Conservation (phyloP, 169 alveolate species). For the Plasmodium adleri region DNA sequence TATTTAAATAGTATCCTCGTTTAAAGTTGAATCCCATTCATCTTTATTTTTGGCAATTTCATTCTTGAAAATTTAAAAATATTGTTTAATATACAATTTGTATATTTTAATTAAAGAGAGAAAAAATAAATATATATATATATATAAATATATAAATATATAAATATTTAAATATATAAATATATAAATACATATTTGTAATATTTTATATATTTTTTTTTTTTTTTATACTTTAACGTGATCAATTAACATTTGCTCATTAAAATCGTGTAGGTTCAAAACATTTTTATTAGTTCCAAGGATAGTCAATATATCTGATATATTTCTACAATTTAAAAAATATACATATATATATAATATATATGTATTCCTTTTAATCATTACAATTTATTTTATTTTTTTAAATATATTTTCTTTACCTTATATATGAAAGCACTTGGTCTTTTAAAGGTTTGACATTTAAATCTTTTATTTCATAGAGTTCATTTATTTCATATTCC, state of each 20-base stretch:
- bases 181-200: too few relatives aligned
- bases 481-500: conserved; percentile 7
- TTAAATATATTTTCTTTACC: conserved; percentile 6
- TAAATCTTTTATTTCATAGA: conserved; percentile 28
- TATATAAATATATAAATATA: not conserved
- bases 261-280: conserved; percentile 29
- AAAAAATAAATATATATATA: not conserved
- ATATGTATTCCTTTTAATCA: too few relatives aligned
- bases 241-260: conserved; percentile 26
- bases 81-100: not conserved
- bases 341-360: not conserved
- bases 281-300: conserved; percentile 32
- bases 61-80: conserved; percentile 28
- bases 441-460: conserved; percentile 27
- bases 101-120: too few relatives aligned
- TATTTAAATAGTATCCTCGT: not conserved
- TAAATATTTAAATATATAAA: not conserved
- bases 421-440: conserved; percentile 40
- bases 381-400: too few relatives aligned
- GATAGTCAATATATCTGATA: conserved; percentile 34
- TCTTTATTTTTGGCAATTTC: conserved; percentile 27
- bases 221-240: conserved; percentile 30
- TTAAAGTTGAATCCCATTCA: conserved; percentile 41
- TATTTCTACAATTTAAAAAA: conserved; percentile 3
- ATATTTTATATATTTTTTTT: not conserved